Percentiles rank a stretch among this genome's conserved stretches.
These are phyloP conservation scores for Picea abies DNA, from an alignment of 83 land plant genomes.

Conservation along the genomic window DNA sequence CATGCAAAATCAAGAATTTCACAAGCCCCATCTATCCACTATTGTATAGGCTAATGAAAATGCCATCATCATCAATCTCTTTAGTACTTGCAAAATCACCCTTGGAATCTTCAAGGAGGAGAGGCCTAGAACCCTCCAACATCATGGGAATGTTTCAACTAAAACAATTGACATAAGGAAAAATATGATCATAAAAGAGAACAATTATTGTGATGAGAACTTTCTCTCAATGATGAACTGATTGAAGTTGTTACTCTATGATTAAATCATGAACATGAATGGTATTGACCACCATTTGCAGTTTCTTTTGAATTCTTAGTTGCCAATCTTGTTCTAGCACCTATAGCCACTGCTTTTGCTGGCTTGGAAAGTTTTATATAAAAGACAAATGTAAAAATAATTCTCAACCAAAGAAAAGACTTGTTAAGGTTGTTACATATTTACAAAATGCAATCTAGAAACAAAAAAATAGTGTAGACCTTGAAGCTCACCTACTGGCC, in stretches of 20 bases:
- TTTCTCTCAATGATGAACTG: neutral
- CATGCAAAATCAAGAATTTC: too few species aligned
- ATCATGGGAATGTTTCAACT: neutral
- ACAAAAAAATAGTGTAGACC: neutral
- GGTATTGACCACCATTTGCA: conserved; percentile 33
- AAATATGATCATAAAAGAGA: neutral
- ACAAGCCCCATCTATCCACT: too few species aligned
- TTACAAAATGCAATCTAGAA: too few species aligned
- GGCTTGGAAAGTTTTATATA: conserved; percentile 19
- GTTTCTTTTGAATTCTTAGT: conserved; percentile 35
- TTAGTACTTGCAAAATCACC: too few species aligned
- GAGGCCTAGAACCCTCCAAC: too few species aligned
- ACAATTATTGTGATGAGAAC: neutral
- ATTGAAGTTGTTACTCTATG: conserved; percentile 20
- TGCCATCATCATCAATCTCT: too few species aligned
- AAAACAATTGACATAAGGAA: neutral
- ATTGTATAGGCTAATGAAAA: too few species aligned
- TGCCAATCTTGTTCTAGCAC: neutral
- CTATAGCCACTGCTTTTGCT: neutral
- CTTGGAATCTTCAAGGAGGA: too few species aligned
- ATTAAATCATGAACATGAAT: conserved; percentile 21
- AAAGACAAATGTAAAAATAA: neutral
- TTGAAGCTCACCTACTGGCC: conserved; percentile 36
- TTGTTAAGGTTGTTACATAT: too few species aligned
- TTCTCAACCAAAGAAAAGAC: too few species aligned